These are phyloP conservation scores for Neofusicoccum ribis DNA, from an alignment of 2,329 filamentous ascomycete species.

Conservation along the genomic window DNA sequence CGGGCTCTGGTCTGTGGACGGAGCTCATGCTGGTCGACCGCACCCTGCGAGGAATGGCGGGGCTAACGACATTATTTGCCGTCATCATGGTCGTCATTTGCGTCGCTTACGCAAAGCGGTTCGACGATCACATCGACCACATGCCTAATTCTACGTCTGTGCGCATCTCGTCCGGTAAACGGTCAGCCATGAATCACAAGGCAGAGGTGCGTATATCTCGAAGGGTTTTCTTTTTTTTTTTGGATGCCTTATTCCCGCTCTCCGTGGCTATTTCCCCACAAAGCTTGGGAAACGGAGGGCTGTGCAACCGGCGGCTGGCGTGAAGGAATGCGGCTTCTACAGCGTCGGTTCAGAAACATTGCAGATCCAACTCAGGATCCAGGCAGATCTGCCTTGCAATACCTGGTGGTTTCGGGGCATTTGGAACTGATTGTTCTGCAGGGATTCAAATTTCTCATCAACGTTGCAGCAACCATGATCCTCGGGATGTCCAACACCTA, in stretches of 20 bases:
- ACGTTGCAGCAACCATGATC: constrained; percentile 33
- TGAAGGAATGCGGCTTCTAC: no score
- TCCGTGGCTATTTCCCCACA: not conserved
- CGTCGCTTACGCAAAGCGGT: not conserved
- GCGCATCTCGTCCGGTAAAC: not conserved
- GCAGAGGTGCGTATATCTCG: not conserved
- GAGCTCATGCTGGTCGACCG: constrained; percentile 33
- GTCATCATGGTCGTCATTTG: constrained; percentile 23
- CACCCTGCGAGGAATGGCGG: constrained; percentile 30
- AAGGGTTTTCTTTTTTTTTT: no score
- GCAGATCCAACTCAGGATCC: no score
- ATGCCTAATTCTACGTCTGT: constrained; percentile 2
- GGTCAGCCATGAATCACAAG: not conserved
- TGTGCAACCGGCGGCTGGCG: no score
- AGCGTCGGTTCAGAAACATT: no score
- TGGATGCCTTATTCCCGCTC: not conserved
- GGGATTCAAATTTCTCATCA: constrained; percentile 28
- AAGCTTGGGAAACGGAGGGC: no score
- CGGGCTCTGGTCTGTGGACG: constrained; percentile 28
- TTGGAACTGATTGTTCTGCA: no score
- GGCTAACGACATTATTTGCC: constrained; percentile 24
- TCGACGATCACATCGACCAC: not conserved
- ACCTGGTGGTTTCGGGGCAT: no score
- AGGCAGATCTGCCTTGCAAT: no score
- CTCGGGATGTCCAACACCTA: constrained; percentile 37